Evolutionary conservation across 768 basidiomycete genomes (phyloP).

Genomic region (Pisolithus tinctorius): DNA sequence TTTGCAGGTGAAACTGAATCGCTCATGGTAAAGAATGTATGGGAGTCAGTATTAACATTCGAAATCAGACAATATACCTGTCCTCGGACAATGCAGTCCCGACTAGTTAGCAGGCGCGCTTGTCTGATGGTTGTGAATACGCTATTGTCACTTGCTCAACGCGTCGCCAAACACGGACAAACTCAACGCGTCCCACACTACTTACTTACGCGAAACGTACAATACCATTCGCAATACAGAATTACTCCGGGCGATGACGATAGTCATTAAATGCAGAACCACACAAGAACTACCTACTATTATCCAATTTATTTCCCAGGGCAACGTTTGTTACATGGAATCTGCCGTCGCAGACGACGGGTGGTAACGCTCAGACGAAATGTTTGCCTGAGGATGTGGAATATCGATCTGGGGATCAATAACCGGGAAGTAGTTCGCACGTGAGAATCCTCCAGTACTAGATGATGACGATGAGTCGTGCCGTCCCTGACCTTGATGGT

Average conservation of each 20-base stretch:
- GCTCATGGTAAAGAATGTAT: constrained; percentile 27
- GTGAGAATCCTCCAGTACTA: constrained; percentile 19
- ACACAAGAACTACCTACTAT: not conserved
- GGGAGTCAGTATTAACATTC: constrained; percentile 10
- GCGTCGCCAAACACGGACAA: constrained; percentile 19
- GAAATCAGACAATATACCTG: constrained; percentile 6
- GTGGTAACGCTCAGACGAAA: constrained; percentile 29
- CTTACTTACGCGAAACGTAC: not conserved
- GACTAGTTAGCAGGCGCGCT: not conserved
- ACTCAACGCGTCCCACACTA: not conserved
- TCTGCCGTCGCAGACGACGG: constrained; percentile 13
- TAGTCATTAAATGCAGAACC: not conserved
- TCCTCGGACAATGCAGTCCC: constrained; percentile 11
- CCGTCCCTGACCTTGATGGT: not conserved
- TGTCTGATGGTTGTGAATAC: not conserved
- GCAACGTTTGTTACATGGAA: constrained; percentile 7
- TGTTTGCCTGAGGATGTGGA: constrained; percentile 20
- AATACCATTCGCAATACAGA: not conserved
- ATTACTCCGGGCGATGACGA: not conserved
- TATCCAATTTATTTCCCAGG: not conserved
- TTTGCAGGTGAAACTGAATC: constrained; percentile 8
- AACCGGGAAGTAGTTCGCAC: constrained; percentile 31
- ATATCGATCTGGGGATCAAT: constrained; percentile 33
- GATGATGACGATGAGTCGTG: constrained; percentile 13
- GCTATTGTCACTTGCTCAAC: not conserved